phyloP scores from a whole-genome alignment of 2,329 filamentous ascomycete species.

The Cercospora canescens region DNA sequence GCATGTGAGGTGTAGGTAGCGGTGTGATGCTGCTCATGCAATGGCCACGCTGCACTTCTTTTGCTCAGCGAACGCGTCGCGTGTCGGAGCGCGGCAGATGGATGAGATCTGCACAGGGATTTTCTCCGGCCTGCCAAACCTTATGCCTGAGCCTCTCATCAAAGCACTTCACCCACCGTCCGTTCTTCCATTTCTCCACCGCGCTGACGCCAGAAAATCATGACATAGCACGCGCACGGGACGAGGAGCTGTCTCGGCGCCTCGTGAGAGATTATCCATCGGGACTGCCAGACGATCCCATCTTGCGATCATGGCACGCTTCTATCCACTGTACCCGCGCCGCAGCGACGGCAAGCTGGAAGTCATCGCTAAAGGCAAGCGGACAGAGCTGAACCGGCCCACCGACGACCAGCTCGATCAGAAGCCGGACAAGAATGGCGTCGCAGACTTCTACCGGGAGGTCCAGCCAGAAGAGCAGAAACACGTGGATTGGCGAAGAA shows the following conservation, averaged over 20 bases:
- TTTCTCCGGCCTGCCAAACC: background rate
- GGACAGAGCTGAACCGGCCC: slow-evolving; percentile 54
- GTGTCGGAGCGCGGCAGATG: background rate
- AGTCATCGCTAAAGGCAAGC: slow-evolving; percentile 51
- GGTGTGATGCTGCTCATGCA: background rate
- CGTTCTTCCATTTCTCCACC: too few species aligned
- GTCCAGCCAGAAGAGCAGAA: slow-evolving; percentile 53
- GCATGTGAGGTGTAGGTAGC: background rate
- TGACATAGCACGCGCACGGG: background rate
- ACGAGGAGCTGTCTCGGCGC: background rate
- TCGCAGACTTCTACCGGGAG: slow-evolving; percentile 56
- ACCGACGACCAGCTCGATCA: slow-evolving; percentile 53
- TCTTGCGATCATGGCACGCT: slow-evolving; percentile 42
- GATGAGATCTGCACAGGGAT: background rate
- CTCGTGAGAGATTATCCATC: background rate
- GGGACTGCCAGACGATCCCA: background rate
- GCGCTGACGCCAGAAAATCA: background rate
- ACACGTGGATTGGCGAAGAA: slow-evolving; percentile 58
- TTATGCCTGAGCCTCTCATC: background rate
- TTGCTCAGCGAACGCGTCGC: background rate
- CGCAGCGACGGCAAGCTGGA: slow-evolving; percentile 53
- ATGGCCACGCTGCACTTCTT: background rate
- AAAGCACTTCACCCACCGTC: background rate
- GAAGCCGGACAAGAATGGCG: slow-evolving; percentile 54
- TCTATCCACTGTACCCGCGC: slow-evolving; percentile 49